Base-by-base conservation (phyloP, 768 basidiomycete species). In the Chalciporus pseudorubinellus region DNA sequence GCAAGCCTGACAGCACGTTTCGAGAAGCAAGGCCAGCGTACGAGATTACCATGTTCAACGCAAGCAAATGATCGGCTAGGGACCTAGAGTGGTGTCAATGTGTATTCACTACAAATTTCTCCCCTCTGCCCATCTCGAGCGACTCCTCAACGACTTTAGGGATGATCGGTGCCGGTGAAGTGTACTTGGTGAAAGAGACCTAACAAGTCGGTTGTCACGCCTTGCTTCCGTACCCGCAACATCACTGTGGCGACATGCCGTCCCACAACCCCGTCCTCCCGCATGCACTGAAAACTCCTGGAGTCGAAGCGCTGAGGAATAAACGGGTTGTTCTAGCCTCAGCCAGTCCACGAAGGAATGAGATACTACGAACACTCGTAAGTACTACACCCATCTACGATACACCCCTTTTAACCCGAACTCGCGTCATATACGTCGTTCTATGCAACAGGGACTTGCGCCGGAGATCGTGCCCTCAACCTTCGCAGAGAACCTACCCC, bases 251-350 rank as follows among this genome's bases (percentile, higher is more conserved):
- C 28, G 3, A 33, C 31, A 55, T 57, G 60, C 2, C 43, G 24
- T 34, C 54, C n/a, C 80, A 83, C 60, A 72, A 77, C 51, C 58
- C 64, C 16, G 74, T 91, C 44, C 80, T 88, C 9, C 68, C 83
- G 1, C 76, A 84, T 61, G 89, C 89, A 1, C 76, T 92, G 12
- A 68, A 75, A 33, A 75, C 81, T 1, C 85, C 84, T 11, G 75
- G 74, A 0, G 72, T 85, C 39, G 74, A 84, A 59, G 89, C 85
- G 64, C 78, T 97, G 1, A 64, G 74, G 34, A 83, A 81, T 19
- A 94, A 92, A 64, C 78, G 89, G 3, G 79, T 98, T 42, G 72
- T 97, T 3, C 76, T 98, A 1, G 94, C 94, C 1, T 95, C 93
- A 5, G 84, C 82, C 50, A 94, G 91, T 59, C 90, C 92, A 1